Conservation (phyloP, 2,329 filamentous ascomycete species). For the Camillea tinctor region DNA sequence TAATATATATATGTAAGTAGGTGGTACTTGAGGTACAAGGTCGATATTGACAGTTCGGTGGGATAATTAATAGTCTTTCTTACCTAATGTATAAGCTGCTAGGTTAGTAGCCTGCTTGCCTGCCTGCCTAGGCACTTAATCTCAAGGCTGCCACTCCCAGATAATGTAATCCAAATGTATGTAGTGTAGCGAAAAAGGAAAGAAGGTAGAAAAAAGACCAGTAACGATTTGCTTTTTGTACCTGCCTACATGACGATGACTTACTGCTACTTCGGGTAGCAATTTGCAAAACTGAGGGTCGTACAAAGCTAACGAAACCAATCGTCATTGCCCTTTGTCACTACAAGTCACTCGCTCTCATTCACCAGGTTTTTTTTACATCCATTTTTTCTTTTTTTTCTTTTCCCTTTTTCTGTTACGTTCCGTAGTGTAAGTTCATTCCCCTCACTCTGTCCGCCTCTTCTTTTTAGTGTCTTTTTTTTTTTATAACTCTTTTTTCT, state of each 20-base stretch:
- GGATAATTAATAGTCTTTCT: background rate
- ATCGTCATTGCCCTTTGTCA: background rate
- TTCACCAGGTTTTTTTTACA: background rate
- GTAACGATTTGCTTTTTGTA: background rate
- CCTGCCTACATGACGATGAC: background rate
- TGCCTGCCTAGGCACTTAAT: background rate
- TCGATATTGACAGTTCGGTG: no score
- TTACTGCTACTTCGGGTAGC: background rate
- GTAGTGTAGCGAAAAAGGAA: no score
- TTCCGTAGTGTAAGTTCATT: no score
- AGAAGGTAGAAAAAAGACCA: background rate
- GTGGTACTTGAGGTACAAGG: no score
- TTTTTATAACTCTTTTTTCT: no score
- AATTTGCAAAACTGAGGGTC: background rate
- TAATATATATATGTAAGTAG: no score
- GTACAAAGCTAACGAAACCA: background rate
- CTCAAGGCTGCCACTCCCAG: background rate
- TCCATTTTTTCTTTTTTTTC: background rate
- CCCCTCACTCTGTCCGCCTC: background rate
- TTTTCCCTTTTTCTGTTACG: no score
- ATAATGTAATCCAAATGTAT: background rate
- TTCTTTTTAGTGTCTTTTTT: background rate
- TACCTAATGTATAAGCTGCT: background rate
- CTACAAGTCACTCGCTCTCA: background rate
- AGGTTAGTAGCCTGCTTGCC: background rate